Evolutionary conservation across 345 rosid species (phyloP), one percentile per base, ranked within the genome.

Genomic region (Turritis glabra): DNA sequence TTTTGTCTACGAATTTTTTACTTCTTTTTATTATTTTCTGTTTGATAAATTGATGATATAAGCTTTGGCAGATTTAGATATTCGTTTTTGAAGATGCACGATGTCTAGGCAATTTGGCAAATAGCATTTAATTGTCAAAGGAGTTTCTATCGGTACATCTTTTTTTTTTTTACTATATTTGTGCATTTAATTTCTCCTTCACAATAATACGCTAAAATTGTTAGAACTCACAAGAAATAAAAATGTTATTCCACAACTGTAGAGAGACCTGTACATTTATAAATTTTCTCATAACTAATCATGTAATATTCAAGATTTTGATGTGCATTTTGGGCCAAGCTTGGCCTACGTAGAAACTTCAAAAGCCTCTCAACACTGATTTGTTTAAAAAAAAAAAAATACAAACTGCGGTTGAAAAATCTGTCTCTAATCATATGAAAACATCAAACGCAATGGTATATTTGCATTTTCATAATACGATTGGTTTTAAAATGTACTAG

Each of bases 21-120:
- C n/a, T n/a, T n/a, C n/a, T n/a, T n/a, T n/a, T n/a, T n/a, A n/a
- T 70, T 57, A 69, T 8, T 19, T 43, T 69, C 5, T 27, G 5
- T 9, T 11, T 37, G 47, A 59, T 7, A 12, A 21, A 14, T 29
- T 17, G 23, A 54, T 38, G 10, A 52, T 25, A 52, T 26, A 38
- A 38, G 37, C 13, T 67, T 53, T 5, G 8, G 19, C 1, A 23
- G 23, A 29, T 53, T 55, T 14, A 54, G 19, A 68, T 40, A 68
- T 68, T 68, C 40, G 4, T 19, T 68, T 67, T 53, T 18, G 27
- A 50, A 66, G 23, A 48, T 32, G 44, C 44, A 9, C 4, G 25
- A 30, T 64, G 41, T 12, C 27, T 29, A 29, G 37, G 21, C 11
- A 27, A 54, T 15, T 27, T 27, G 27, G 9, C 22, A 1, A 8